Base-by-base conservation (phyloP, 768 basidiomycete genomes). In the Gautieria morchelliformis region DNA sequence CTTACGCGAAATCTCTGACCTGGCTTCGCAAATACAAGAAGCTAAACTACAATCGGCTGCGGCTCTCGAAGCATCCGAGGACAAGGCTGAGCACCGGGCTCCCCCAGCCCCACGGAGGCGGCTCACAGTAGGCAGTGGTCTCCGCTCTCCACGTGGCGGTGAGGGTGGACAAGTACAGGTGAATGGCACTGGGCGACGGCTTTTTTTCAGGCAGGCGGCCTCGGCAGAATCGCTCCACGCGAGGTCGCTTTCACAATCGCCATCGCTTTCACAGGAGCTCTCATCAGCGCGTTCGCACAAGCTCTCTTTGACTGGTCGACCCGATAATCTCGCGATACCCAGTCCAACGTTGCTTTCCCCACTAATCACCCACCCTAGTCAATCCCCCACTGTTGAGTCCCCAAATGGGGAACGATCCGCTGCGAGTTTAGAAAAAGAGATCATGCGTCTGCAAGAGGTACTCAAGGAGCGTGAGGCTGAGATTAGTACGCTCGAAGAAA, bases 251-350 rank as follows among this genome's bases (percentile, higher is more conserved):
- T 91, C 89, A 75, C 89, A 89, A 73, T 93, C 93, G 70, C 82
- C 85, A 77, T 95, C 93, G 78, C 84, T 95, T 65, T 94, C 93
- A 76, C 93, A 97, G 93, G 93, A 91, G 80, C 81, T 92, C 63
- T 92, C 85, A 64, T 92, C 85, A 76, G 88, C 74, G 74, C 86
- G 85, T 67, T 89, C 84, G 75, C 88, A 87, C 80, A 87, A 87
- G 75, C 75, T 78, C 65, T 91, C 89, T 57, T 80, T 80, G 42
- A 54, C 24, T 44, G 44, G 57, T 35, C 45, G 56, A 19, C 56
- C 56, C 14, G 56, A 57, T 27, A 57, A 32, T 46, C 57, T 44
- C 39, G 58, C 53, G 10, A 61, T 56, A 56, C 50, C 51, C 35
- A 42, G 48, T 32, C 19, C 61, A 30, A 33, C 59, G 51, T 53